Base-by-base conservation (phyloP, 441 rosid species). In the Pelargonium cotyledonis region DNA sequence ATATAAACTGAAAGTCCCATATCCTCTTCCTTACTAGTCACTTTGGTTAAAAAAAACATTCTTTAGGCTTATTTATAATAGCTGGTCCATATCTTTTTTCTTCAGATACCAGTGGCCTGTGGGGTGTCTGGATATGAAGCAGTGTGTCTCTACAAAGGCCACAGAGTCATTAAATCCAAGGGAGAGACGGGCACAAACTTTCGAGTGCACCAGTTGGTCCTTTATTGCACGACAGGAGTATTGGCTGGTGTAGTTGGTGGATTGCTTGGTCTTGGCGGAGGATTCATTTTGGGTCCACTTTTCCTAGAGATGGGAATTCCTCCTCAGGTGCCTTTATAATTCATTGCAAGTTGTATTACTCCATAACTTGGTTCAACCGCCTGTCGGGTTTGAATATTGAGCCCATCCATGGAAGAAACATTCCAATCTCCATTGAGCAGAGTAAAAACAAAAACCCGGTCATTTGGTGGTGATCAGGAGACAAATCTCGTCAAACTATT, bases 281-380 rank as follows among this genome's bases (percentile, higher is more conserved):
- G 90, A 60, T 88, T 88, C 70, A 85, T 88, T 68, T 86, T 88
- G 90, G 93, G 90, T 73, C 90, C 90, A 4, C 78, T 88, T 67
- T 88, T 88, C 77, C 74, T 88, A 63, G 93, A 88, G 81, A 82
- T 86, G 2, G 90, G 90, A 5, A 78, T 86, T 55, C 93, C 93
- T 4, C 90, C 90, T 68, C 89, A 86, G 86, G 89, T 85, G 40
- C 62, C 65, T 49, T 43, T 44, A 23, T 5, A 1, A 41, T 41
- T 8, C 46, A 8, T 41, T 8, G 6, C 46, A 41, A 41, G 8
- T 41, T 41, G 46, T 41, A 7, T 41, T 41, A 41, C 3, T 38
- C 4, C 43, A 38, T 38, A n/a, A n/a, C n/a, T n/a, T n/a, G n/a
- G n/a, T n/a, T n/a, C n/a, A n/a, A n/a, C n/a, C n/a, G n/a, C n/a